Percentiles rank a stretch among this genome's conserved stretches.
Conservation (phyloP, 225 moss, liverwort and hornwort species). For the Bryum argenteum region DNA sequence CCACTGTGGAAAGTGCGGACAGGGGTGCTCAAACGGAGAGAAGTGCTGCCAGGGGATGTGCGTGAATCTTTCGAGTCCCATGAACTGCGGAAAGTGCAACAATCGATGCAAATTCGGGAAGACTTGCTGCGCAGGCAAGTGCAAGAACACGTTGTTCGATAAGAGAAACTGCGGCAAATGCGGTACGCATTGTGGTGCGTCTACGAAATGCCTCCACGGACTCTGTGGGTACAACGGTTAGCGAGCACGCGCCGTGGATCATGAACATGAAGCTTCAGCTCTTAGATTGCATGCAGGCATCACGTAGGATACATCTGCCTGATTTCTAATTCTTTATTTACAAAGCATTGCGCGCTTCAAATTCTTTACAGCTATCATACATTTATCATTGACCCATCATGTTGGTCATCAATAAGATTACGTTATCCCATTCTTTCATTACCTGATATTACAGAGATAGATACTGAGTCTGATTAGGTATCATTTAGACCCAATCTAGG, state of each 20-base stretch:
- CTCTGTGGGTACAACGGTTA: not conserved
- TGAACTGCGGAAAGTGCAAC: not conserved
- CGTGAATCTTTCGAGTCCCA: not conserved
- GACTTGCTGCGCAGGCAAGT: slow-evolving; percentile 5
- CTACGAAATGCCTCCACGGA: not conserved
- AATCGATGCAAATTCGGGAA: not conserved
- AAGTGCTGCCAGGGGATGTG: slow-evolving; percentile 16
- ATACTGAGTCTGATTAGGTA: too few species aligned
- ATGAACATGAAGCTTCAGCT: not conserved
- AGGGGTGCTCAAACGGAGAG: not conserved
- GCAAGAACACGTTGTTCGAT: not conserved
- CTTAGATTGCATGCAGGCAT: not conserved
- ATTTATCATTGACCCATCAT: not conserved
- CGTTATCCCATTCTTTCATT: not conserved
- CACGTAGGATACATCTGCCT: too few species aligned
- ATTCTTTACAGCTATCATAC: not conserved
- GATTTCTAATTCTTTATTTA: not conserved
- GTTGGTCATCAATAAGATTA: not conserved
- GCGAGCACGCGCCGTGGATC: not conserved
- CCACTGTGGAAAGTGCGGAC: slow-evolving; percentile 26
- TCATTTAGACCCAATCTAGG: not conserved
- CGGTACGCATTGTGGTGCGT: not conserved
- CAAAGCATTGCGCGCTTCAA: not conserved
- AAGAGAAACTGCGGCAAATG: not conserved
- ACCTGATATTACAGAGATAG: too few species aligned